Evolutionary conservation across 164 flowering plant genomes (phyloP).

Genomic region (Vitis riparia): DNA sequence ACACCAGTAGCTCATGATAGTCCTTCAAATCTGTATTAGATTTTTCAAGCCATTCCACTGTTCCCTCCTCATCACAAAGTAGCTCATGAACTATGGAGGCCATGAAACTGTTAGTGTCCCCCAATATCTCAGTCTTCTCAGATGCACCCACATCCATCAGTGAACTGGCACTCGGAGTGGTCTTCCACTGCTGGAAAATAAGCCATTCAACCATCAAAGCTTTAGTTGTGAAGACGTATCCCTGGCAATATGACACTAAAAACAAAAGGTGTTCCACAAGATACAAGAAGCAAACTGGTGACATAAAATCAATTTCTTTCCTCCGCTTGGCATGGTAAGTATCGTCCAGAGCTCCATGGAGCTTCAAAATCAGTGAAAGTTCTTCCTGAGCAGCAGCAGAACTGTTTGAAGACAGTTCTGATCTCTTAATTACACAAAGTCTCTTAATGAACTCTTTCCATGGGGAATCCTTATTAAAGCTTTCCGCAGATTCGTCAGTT

Average conservation of each 20-base stretch:
- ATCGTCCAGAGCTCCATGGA: neutral
- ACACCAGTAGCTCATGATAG: neutral
- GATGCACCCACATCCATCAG: neutral
- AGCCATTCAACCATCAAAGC: neutral
- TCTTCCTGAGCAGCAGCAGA: neutral
- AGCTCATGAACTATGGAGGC: neutral
- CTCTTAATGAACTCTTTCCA: neutral
- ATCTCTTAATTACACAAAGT: neutral
- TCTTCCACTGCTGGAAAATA: neutral
- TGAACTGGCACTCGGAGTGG: neutral
- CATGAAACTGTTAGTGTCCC: neutral
- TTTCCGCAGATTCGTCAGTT: neutral
- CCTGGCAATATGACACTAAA: neutral
- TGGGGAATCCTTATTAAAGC: neutral
- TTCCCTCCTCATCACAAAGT: neutral
- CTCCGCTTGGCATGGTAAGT: neutral
- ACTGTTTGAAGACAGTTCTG: neutral
- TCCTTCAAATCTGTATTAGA: neutral
- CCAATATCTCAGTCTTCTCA: neutral
- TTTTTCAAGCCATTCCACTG: neutral
- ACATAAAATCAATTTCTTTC: neutral
- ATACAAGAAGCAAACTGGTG: neutral
- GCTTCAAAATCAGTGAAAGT: neutral
- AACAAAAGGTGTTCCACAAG: neutral
- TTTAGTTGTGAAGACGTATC: neutral